These are phyloP conservation scores for Beauveria asiatica DNA, from an alignment of 2,329 filamentous ascomycete genomes.

Conservation along the genomic window DNA sequence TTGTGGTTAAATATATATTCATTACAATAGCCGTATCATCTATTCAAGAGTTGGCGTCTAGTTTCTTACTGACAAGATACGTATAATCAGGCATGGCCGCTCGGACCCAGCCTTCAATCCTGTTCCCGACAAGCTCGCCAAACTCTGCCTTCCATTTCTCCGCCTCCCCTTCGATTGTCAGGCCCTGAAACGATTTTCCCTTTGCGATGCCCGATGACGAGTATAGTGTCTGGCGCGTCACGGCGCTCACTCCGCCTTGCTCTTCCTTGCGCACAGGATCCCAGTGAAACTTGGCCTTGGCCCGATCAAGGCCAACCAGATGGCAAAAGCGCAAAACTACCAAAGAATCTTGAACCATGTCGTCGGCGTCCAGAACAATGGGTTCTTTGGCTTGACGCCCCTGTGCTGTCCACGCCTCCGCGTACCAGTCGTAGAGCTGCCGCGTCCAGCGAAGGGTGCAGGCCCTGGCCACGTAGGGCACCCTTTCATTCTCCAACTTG, in stretches of 20 bases:
- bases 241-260: neutral
- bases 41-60: neutral
- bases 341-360: neutral
- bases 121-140: slow-evolving; percentile 5
- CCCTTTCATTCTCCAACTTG: neutral
- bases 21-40: neutral
- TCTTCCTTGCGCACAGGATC: neutral
- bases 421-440: slow-evolving; percentile 4
- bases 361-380: neutral
- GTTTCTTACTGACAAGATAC: neutral
- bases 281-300: neutral
- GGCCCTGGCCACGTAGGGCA: neutral
- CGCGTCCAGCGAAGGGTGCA: slow-evolving; percentile 7
- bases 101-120: slow-evolving; percentile 8
- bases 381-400: neutral
- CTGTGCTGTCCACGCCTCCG: neutral
- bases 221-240: neutral
- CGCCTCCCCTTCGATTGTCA: slow-evolving; percentile 12
- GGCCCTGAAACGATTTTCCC: slow-evolving; percentile 10
- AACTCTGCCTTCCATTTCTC: slow-evolving; percentile 13
- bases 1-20: neutral
- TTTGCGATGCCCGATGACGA: neutral
- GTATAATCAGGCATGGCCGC: slow-evolving; percentile 9
- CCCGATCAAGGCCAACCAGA: neutral
- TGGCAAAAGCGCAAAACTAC: neutral